Conservation (phyloP, 1,139 yeast genomes). For the Kodamaea fungicola region DNA sequence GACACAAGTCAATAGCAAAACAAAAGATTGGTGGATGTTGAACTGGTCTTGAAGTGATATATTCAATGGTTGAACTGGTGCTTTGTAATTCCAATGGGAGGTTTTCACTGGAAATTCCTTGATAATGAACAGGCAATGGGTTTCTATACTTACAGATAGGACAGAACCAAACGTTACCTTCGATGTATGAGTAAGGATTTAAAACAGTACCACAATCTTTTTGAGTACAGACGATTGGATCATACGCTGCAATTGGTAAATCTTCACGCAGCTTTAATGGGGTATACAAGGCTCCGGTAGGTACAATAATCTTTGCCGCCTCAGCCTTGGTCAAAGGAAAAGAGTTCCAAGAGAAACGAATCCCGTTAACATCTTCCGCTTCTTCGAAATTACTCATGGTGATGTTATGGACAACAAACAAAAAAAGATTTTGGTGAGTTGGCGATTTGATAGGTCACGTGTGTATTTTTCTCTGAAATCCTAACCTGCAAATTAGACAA, state of each 20-base stretch:
- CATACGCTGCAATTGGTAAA: constrained; percentile 78
- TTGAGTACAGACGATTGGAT: constrained; percentile 81
- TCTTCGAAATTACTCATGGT: constrained; percentile 44
- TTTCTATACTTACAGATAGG: constrained; percentile 82
- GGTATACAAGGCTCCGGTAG: constrained; percentile 90
- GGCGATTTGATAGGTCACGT: constrained; percentile 1
- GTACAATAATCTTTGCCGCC: constrained; percentile 89
- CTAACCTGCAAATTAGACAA: too few relatives aligned
- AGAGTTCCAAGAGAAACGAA: constrained; percentile 50
- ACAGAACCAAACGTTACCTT: constrained; percentile 86
- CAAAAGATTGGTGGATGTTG: constrained; percentile 90
- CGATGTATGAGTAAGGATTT: constrained; percentile 86
- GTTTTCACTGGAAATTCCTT: constrained; percentile 76
- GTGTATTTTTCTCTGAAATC: too few relatives aligned
- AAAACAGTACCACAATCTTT: constrained; percentile 80
- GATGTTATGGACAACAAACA: constrained; percentile 9
- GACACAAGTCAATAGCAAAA: constrained; percentile 90
- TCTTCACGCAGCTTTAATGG: constrained; percentile 83
- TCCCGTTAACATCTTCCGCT: constrained; percentile 49
- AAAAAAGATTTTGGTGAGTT: constrained; percentile 1
- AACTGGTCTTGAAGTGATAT: constrained; percentile 83
- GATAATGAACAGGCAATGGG: constrained; percentile 87
- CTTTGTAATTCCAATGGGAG: constrained; percentile 85
- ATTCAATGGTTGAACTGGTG: constrained; percentile 83
- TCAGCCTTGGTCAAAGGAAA: constrained; percentile 85